Evolutionary conservation across 305 asterid genomes (phyloP), one percentile per base, ranked within the genome.

Genomic region (Fraxinus sp.): DNA sequence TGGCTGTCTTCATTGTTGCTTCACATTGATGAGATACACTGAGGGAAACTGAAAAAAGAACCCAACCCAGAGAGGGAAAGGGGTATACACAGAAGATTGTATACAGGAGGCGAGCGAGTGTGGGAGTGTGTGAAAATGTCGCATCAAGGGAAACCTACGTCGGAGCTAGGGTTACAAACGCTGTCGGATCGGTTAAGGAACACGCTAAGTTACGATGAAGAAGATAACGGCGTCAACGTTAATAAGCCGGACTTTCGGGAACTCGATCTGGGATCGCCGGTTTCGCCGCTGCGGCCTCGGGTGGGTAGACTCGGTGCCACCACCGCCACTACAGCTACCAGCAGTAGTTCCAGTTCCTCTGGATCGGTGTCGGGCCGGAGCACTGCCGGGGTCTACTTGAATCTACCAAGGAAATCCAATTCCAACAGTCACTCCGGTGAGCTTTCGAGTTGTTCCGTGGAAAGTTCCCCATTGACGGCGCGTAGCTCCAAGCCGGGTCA

Each of bases 181-280:
- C 89, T 90, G 68, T 70, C 90, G 82, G 94, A 92, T 89, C 97
- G 90, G 80, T 78, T 90, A 74, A 82, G 85, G 55, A 66, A 66
- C 32, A 24, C 74, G 74, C 46, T 90, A 66, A 86, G 83, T 74
- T 74, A 22, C 55, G 79, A 22, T 24, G 88, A 86, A 37, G 81
- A 68, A 26, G 74, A 66, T 52, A 74, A 76, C 11, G 87, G 81
- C 16, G 80, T 76, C 68, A 78, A 78, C 84, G 84, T 83, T 5
- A 84, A 94, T 87, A 93, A 93, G 83, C 97, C 99, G 52, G 98
- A 94, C 79, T 95, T 92, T 82, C 86, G 89, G 30, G 97, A 95
- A 82, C 96, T 89, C 88, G 95, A 94, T 90, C 92, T 90, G 89
- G 94, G 90, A 37, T 94, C 98, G 1, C 95, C 97, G 35, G 84